Percentiles rank a stretch among this genome's conserved stretches.
These are phyloP conservation scores for Russula vinacea DNA, from an alignment of 768 basidiomycete species.

Conservation along the genomic window DNA sequence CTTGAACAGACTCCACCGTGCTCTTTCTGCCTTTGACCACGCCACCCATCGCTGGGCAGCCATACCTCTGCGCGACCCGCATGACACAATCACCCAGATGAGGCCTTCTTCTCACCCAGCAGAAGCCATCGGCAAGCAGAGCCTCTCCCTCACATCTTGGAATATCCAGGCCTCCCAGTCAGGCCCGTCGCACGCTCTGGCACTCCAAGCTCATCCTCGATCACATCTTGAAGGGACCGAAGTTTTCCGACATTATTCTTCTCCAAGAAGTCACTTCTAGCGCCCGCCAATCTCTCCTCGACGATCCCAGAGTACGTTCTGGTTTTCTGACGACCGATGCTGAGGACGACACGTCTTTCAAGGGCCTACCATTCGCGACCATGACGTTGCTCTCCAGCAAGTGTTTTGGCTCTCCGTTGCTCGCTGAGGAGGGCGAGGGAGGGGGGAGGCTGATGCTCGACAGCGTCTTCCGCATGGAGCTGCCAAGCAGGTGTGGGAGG, in stretches of 20 bases:
- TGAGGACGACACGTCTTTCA: constrained; percentile 9
- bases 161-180: background rate
- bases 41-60: background rate
- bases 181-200: constrained; percentile 36
- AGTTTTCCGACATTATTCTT: background rate
- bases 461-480: background rate
- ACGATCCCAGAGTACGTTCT: background rate
- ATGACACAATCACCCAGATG: too few relatives aligned
- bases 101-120: background rate
- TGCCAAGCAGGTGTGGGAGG: constrained; percentile 34
- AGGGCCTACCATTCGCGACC: constrained; percentile 5
- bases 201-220: constrained; percentile 36
- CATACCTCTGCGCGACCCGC: too few relatives aligned
- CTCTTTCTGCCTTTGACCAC: background rate
- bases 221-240: constrained; percentile 4
- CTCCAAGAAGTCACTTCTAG: constrained; percentile 6
- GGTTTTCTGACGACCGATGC: constrained; percentile 3
- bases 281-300: background rate
- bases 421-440: constrained; percentile 10
- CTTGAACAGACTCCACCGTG: background rate
- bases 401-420: background rate
- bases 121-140: background rate
- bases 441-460: background rate
- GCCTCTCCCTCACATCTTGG: too few relatives aligned
- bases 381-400: constrained; percentile 11